phyloP scores from a whole-genome alignment of 805 yeast species.

The Diddensiella caesifluorescens region DNA sequence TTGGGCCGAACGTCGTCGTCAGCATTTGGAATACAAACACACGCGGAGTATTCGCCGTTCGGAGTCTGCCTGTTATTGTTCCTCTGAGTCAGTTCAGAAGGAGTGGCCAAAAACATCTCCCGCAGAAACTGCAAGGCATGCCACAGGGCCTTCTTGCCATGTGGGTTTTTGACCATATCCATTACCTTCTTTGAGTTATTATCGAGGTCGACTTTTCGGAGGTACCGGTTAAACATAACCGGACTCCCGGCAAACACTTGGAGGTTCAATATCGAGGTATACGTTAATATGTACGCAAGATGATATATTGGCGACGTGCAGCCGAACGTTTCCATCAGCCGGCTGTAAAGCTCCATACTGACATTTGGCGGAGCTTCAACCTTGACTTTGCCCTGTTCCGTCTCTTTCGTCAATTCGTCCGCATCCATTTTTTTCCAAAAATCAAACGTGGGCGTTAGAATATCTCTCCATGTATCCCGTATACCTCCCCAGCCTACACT shows the following conservation, averaged over 20 bases:
- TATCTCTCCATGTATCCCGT: slow-evolving; percentile 61
- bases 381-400: neutral
- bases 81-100: slow-evolving; percentile 32
- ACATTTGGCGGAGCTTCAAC: neutral
- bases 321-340: slow-evolving; percentile 25
- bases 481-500: slow-evolving; percentile 39
- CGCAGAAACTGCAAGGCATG: slow-evolving; percentile 58
- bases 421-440: slow-evolving; percentile 46
- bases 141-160: slow-evolving; percentile 49
- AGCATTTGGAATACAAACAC: slow-evolving; percentile 13
- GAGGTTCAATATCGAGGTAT: slow-evolving; percentile 71
- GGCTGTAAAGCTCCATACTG: slow-evolving; percentile 4
- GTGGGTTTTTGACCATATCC: slow-evolving; percentile 45
- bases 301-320: slow-evolving; percentile 68
- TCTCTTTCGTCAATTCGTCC: slow-evolving; percentile 1
- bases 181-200: slow-evolving; percentile 45
- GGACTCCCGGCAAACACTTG: slow-evolving; percentile 80
- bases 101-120: slow-evolving; percentile 54
- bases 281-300: slow-evolving; percentile 64
- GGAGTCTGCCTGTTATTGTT: slow-evolving; percentile 9
- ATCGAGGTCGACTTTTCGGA: slow-evolving; percentile 47
- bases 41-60: slow-evolving; percentile 11
- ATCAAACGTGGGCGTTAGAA: slow-evolving; percentile 66
- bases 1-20: slow-evolving; percentile 7
- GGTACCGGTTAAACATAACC: slow-evolving; percentile 64